Percentiles rank a stretch among this genome's conserved stretches.
Conservation (phyloP, 768 basidiomycete species). For the Rhizopogon rudus region DNA sequence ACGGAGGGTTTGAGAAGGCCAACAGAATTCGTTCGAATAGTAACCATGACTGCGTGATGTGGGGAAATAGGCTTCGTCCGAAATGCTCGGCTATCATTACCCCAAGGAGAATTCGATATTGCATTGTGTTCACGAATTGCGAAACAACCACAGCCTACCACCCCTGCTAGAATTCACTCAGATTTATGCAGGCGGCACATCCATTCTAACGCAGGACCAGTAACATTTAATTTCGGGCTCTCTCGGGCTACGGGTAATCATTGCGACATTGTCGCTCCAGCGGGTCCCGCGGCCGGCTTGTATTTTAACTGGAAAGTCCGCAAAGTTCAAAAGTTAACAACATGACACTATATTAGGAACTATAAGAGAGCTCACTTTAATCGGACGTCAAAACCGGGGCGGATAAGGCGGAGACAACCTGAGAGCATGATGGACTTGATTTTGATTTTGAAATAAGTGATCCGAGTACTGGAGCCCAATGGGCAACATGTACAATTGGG, state of each 20-base stretch:
- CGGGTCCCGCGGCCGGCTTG: neutral
- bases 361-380: neutral
- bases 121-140: neutral
- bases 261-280: neutral
- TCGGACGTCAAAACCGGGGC: neutral
- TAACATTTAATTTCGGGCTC: too few species aligned
- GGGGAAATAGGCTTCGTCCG: neutral
- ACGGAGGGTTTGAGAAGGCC: neutral
- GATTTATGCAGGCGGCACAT: too few species aligned
- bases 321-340: neutral
- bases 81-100: neutral
- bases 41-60: neutral
- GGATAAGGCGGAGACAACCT: neutral
- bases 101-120: neutral
- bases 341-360: neutral
- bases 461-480: neutral
- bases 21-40: neutral
- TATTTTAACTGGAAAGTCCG: neutral
- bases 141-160: neutral
- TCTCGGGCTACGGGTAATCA: neutral
- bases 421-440: neutral
- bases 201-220: neutral
- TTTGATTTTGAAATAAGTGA: neutral
- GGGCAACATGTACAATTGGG: neutral
- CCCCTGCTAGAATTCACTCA: neutral